Conservation (phyloP, 1,284 basidiomycete genomes). For the Cutaneotrichosporon mucoides region DNA sequence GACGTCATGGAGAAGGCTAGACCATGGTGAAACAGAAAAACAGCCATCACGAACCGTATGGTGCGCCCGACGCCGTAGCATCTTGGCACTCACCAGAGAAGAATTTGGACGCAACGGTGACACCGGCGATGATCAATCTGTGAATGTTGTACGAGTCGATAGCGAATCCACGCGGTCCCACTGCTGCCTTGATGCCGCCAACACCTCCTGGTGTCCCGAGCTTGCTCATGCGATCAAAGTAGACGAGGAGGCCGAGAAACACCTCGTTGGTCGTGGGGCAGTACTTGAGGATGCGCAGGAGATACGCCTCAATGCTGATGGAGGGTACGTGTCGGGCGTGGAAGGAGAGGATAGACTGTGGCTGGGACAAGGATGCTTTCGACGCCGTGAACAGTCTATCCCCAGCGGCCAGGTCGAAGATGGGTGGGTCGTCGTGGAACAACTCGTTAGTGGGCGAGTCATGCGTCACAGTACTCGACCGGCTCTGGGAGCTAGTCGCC, state of each 20-base stretch:
- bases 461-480: constrained; percentile 10
- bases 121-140: constrained; percentile 90
- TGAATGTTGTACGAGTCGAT: constrained; percentile 98
- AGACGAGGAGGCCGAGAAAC: constrained; percentile 87
- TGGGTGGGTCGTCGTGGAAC: constrained; percentile 25
- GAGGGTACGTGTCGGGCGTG: constrained; percentile 94
- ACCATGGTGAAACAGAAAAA: background rate
- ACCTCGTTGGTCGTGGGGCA: constrained; percentile 98
- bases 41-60: background rate
- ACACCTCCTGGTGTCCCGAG: constrained; percentile 37
- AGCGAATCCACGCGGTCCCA: constrained; percentile 62
- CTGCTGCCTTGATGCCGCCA: constrained; percentile 26
- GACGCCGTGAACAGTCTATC: constrained; percentile 61
- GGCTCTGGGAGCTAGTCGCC: constrained; percentile 4
- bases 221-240: constrained; percentile 79
- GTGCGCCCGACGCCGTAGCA: background rate
- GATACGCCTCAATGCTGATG: constrained; percentile 90
- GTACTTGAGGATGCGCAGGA: constrained; percentile 93
- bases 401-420: constrained; percentile 48
- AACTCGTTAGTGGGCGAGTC: constrained; percentile 39
- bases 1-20: background rate
- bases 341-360: constrained; percentile 81
- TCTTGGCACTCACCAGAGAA: constrained; percentile 61
- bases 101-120: constrained; percentile 97
- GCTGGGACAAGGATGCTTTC: constrained; percentile 66